Percentiles rank a stretch among this genome's conserved stretches.
Conservation (phyloP, 164 flowering plant species). For the Macadamia tetraphylla region DNA sequence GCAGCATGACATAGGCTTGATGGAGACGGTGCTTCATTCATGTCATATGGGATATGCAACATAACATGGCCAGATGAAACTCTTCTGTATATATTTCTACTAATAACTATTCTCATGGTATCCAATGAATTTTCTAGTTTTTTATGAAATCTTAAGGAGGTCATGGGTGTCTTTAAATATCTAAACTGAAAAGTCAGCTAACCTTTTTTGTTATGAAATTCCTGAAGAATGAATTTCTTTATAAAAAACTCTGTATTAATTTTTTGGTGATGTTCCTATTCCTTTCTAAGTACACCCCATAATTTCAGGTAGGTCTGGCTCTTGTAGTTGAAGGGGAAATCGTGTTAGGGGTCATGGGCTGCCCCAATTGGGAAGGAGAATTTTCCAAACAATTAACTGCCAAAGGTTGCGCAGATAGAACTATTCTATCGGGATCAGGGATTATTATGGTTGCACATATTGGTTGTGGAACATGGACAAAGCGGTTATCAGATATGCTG, state of each 20-base stretch:
- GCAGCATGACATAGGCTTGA: background rate
- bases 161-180: background rate
- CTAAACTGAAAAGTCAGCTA: background rate
- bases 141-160: background rate
- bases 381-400: constrained; percentile 15
- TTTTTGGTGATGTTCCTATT: background rate
- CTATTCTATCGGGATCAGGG: constrained; percentile 31
- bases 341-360: constrained; percentile 85
- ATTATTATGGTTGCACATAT: constrained; percentile 67
- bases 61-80: background rate
- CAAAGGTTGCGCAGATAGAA: constrained; percentile 17
- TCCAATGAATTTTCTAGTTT: background rate
- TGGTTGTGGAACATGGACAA: constrained; percentile 91
- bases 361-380: constrained; percentile 70
- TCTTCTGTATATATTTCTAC: background rate
- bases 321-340: constrained; percentile 79
- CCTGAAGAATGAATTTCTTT: background rate
- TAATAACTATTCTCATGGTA: background rate
- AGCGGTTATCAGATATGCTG: constrained; percentile 24
- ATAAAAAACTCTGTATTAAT: background rate
- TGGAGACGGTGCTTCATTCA: background rate
- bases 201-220: background rate
- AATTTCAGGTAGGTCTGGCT: constrained; percentile 84
- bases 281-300: background rate
- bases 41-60: background rate